phyloP scores from a whole-genome alignment of 2,329 filamentous ascomycete species.

The Penicillium capsulatum region DNA sequence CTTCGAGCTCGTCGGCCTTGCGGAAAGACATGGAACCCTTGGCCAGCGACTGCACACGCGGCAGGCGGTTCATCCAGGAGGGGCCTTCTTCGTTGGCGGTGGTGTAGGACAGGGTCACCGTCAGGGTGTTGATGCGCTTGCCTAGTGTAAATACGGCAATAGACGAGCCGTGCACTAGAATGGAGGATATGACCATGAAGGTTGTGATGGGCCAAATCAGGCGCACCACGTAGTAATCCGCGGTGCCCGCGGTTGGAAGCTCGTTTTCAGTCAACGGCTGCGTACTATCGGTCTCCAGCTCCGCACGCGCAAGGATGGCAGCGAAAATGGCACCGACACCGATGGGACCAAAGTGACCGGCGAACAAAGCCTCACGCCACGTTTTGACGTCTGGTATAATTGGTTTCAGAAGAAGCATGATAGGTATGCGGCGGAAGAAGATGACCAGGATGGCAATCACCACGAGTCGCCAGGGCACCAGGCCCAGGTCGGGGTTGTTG shows the following conservation, averaged over 20 bases:
- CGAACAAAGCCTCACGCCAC: constrained; percentile 94
- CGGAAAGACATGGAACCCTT: constrained; percentile 69
- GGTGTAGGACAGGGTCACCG: constrained; percentile 94
- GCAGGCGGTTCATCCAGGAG: constrained; percentile 91
- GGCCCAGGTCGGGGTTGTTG: constrained; percentile 69
- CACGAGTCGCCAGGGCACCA: constrained; percentile 84
- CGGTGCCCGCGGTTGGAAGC: constrained; percentile 46
- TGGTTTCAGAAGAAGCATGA: constrained; percentile 89
- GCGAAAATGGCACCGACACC: constrained; percentile 96
- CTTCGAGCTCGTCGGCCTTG: constrained; percentile 66
- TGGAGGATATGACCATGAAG: constrained; percentile 90
- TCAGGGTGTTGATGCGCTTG: constrained; percentile 95
- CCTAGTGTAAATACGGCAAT: constrained; percentile 96
- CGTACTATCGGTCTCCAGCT: constrained; percentile 71
- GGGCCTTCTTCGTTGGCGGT: constrained; percentile 81
- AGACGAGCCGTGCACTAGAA: constrained; percentile 94
- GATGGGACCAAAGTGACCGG: constrained; percentile 95
- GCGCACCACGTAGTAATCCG: constrained; percentile 68
- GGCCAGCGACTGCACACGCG: constrained; percentile 75
- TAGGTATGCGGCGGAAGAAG: constrained; percentile 89
- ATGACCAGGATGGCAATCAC: constrained; percentile 91
- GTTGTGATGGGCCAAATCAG: constrained; percentile 94
- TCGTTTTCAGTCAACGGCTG: constrained; percentile 67
- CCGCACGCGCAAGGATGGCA: constrained; percentile 86
- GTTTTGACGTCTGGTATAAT: constrained; percentile 96